These are phyloP conservation scores for Ceratocystis harringtonii DNA, from an alignment of 2,329 filamentous ascomycete genomes.

Conservation along the genomic window DNA sequence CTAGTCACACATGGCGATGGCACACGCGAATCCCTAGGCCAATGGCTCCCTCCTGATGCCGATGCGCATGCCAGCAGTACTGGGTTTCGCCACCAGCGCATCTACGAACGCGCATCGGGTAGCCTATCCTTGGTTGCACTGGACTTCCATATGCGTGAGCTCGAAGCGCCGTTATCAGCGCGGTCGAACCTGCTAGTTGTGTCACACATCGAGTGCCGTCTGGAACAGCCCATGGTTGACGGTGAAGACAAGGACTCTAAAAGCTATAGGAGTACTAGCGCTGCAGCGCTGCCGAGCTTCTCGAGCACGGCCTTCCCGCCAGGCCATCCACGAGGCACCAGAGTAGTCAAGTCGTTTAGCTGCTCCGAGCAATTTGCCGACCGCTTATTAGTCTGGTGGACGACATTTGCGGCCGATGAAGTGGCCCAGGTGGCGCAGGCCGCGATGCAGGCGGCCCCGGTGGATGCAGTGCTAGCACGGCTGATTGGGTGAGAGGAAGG, in stretches of 20 bases:
- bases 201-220: slow-evolving; percentile 8
- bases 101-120: not conserved
- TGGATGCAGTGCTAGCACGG: slow-evolving; percentile 1
- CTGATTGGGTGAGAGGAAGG: not conserved
- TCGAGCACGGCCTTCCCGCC: slow-evolving; percentile 4
- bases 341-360: slow-evolving; percentile 10
- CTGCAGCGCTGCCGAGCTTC: not conserved
- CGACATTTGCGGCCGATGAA: slow-evolving; percentile 13
- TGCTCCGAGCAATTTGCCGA: not conserved
- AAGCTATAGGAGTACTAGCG: not conserved
- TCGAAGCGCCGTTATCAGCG: slow-evolving; percentile 8
- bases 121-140: not conserved
- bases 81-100: slow-evolving; percentile 2
- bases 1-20: slow-evolving; percentile 10
- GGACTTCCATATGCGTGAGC: slow-evolving; percentile 10
- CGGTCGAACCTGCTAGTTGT: slow-evolving; percentile 9
- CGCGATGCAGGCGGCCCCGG: slow-evolving; percentile 6
- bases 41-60: slow-evolving; percentile 12
- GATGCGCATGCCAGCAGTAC: not conserved
- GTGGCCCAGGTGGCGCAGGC: not conserved
- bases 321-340: slow-evolving; percentile 4
- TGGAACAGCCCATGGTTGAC: not conserved
- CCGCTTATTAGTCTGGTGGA: slow-evolving; percentile 13
- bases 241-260: not conserved
- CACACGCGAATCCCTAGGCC: slow-evolving; percentile 8